Evolutionary conservation across 768 basidiomycete genomes (phyloP).

Genomic region (Boletus rex-veris): DNA sequence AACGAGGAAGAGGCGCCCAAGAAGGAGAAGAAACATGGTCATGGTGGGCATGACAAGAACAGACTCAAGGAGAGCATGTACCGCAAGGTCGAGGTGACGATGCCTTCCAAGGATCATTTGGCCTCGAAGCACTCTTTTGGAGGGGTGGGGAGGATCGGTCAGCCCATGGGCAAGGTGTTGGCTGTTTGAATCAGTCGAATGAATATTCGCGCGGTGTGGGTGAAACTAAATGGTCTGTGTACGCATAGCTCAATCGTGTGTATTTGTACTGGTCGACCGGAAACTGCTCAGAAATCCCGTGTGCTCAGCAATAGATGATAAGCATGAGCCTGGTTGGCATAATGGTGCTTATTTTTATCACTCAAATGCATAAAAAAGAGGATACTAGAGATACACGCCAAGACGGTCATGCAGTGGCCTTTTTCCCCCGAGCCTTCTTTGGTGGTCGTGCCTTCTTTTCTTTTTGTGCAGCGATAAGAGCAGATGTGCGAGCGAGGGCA

Average conservation of each 20-base stretch:
- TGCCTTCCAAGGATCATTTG: slow-evolving; percentile 45
- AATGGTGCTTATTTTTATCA: slow-evolving; percentile 16
- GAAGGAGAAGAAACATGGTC: slow-evolving; percentile 46
- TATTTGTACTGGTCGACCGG: slow-evolving; percentile 18
- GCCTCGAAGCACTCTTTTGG: slow-evolving; percentile 37
- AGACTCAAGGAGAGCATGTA: slow-evolving; percentile 44
- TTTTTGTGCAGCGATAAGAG: slow-evolving; percentile 64
- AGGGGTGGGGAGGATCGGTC: slow-evolving; percentile 50
- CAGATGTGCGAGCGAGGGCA: slow-evolving; percentile 72
- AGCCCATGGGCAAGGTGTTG: slow-evolving; percentile 50
- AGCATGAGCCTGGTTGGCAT: slow-evolving; percentile 7
- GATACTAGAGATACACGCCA: slow-evolving; percentile 26
- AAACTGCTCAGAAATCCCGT: background rate
- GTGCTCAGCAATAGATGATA: background rate
- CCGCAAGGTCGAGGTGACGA: slow-evolving; percentile 45
- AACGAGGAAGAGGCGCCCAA: slow-evolving; percentile 46
- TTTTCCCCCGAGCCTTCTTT: slow-evolving; percentile 75
- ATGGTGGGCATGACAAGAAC: slow-evolving; percentile 40
- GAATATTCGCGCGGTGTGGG: background rate
- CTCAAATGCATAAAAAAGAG: slow-evolving; percentile 17
- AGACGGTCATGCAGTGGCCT: slow-evolving; percentile 33
- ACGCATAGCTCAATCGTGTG: slow-evolving; percentile 7
- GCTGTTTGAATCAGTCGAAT: slow-evolving; percentile 27
- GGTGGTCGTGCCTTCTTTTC: slow-evolving; percentile 63
- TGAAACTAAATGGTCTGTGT: background rate